A percentile compares a stretch with the other conserved stretches of the same genome.
phyloP scores from a whole-genome alignment of 73 alveolate species.

The Paramecium sexaurelia region DNA sequence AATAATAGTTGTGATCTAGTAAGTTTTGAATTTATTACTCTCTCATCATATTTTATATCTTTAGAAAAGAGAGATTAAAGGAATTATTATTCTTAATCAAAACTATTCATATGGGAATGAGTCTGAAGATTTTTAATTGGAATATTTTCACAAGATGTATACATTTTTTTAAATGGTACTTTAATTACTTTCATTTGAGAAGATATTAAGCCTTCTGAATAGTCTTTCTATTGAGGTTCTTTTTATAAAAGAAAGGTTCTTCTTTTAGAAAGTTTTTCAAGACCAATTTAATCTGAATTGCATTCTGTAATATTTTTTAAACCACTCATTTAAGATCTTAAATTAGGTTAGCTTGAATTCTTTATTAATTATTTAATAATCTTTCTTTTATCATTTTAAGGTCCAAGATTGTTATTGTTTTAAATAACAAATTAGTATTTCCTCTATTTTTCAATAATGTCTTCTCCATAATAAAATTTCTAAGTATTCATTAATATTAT shows the following conservation, averaged over 20 bases:
- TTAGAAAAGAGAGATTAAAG: not conserved
- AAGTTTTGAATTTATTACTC: not conserved
- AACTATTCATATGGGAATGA: not conserved
- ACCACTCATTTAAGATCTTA: not conserved
- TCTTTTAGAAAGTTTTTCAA: not conserved
- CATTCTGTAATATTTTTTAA: slow-evolving; percentile 10
- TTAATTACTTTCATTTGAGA: not conserved
- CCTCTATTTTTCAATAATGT: not conserved
- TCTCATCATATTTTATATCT: not conserved
- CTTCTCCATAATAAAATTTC: slow-evolving; percentile 32
- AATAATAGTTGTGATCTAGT: not conserved
- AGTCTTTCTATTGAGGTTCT: not conserved
- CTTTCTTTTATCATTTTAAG: not conserved
- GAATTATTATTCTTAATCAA: not conserved
- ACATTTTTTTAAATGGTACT: slow-evolving; percentile 12
- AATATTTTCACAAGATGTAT: not conserved
- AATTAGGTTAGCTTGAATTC: not conserved
- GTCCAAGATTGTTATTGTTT: not conserved
- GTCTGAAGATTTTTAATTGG: not conserved
- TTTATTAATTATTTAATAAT: not conserved
- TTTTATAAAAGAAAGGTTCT: not conserved
- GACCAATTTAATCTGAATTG: not conserved
- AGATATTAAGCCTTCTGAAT: not conserved
- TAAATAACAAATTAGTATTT: not conserved
- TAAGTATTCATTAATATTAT: not conserved